Evolutionary conservation across 768 basidiomycete genomes (phyloP).

Genomic region (Tylopilus felleus): DNA sequence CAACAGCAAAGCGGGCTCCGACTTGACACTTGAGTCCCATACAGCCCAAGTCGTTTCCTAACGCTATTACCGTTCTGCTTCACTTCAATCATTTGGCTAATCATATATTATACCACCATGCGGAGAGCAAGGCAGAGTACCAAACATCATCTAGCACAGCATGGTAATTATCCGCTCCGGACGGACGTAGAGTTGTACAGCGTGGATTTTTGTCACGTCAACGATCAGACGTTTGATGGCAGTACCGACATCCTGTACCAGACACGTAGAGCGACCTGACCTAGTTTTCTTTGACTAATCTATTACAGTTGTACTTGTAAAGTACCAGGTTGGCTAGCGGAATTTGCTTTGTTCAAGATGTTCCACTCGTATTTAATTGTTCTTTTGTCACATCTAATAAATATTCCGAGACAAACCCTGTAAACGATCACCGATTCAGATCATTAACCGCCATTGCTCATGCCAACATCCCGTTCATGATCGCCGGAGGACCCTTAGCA

Average conservation of each 20-base stretch:
- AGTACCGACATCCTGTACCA: background rate
- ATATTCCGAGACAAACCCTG: too few species aligned
- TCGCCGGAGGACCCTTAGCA: conserved; percentile 32
- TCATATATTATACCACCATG: background rate
- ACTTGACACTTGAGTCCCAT: background rate
- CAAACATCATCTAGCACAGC: background rate
- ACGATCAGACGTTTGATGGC: background rate
- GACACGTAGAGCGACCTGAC: background rate
- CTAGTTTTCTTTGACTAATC: background rate
- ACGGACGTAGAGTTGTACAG: background rate
- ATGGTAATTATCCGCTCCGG: background rate
- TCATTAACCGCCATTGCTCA: background rate
- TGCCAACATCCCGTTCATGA: background rate
- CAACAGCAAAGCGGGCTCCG: background rate
- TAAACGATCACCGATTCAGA: too few species aligned
- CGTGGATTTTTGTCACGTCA: background rate
- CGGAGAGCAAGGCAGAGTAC: background rate
- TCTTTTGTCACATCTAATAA: background rate
- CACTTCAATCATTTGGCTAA: background rate
- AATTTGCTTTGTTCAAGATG: too few species aligned
- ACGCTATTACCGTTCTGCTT: background rate
- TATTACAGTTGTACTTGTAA: background rate
- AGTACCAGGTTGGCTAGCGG: background rate
- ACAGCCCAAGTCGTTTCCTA: background rate
- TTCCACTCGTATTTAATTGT: background rate